A percentile compares a stretch with the other conserved stretches of the same genome.
Evolutionary conservation across 2,329 filamentous ascomycete genomes (phyloP).

Genomic region (Diaporthe citrichinensis): DNA sequence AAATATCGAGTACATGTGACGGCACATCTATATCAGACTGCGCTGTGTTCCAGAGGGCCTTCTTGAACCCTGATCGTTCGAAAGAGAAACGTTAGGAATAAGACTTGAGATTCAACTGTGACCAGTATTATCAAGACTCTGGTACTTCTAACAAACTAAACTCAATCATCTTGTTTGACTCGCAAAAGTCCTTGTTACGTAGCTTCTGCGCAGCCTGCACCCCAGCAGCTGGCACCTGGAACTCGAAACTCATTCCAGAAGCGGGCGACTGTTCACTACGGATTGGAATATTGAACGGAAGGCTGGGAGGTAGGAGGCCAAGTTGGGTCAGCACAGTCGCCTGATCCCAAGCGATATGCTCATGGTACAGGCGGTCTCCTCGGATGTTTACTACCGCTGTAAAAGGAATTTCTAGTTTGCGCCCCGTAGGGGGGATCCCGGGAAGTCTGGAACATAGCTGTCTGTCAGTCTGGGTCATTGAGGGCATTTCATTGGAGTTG

Average conservation of each 20-base stretch:
- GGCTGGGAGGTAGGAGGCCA: constrained; percentile 74
- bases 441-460: constrained; percentile 55
- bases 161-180: constrained; percentile 69
- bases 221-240: constrained; percentile 72
- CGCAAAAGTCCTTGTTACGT: constrained; percentile 63
- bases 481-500: not conserved
- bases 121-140: not conserved
- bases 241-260: constrained; percentile 60
- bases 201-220: constrained; percentile 64
- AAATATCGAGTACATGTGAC: not conserved
- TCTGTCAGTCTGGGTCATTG: not conserved
- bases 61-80: no score
- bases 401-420: constrained; percentile 66
- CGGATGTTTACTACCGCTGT: constrained; percentile 77
- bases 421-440: constrained; percentile 70
- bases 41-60: no score
- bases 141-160: constrained; percentile 46
- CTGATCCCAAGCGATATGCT: constrained; percentile 81
- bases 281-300: constrained; percentile 72
- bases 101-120: no score
- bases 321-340: constrained; percentile 72
- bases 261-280: constrained; percentile 50
- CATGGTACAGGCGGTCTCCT: constrained; percentile 77
- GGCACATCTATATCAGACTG: no score
- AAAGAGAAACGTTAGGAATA: no score